Conservation (phyloP, 257 asterid genomes). For the Solanum sejunctum region DNA sequence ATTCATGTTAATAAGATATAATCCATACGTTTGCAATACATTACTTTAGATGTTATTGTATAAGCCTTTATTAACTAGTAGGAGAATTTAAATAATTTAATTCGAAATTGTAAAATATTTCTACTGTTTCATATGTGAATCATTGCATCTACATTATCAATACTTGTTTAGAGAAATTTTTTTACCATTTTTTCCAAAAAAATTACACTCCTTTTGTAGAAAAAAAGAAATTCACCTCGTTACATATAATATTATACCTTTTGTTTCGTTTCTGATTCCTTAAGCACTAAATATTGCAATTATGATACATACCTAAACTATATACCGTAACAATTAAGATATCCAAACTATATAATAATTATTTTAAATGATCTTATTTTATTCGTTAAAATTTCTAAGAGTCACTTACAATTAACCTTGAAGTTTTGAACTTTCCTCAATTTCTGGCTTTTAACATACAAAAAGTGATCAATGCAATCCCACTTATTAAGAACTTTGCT, state of each 20-base stretch:
- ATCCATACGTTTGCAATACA: too few species aligned
- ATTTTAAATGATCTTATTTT: background rate
- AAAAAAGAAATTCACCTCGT: background rate
- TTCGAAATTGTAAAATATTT: too few species aligned
- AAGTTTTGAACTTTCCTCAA: slow-evolving; percentile 5
- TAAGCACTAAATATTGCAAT: background rate
- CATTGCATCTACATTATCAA: too few species aligned
- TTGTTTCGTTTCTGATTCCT: background rate
- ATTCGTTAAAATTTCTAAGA: background rate
- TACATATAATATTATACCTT: too few species aligned
- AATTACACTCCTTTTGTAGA: background rate
- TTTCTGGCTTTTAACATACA: slow-evolving; percentile 12
- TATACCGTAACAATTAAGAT: too few species aligned
- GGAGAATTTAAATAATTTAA: too few species aligned
- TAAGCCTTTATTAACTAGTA: too few species aligned
- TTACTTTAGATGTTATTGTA: too few species aligned
- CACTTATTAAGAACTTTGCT: background rate
- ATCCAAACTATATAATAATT: background rate
- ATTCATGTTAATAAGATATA: too few species aligned
- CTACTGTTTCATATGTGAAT: too few species aligned
- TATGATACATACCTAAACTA: background rate
- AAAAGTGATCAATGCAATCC: background rate
- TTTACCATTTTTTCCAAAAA: too few species aligned
- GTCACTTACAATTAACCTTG: background rate
- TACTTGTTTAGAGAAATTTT: too few species aligned